phyloP scores from a whole-genome alignment of 75 land plant genomes.

The Isoetes taiwanensis region DNA sequence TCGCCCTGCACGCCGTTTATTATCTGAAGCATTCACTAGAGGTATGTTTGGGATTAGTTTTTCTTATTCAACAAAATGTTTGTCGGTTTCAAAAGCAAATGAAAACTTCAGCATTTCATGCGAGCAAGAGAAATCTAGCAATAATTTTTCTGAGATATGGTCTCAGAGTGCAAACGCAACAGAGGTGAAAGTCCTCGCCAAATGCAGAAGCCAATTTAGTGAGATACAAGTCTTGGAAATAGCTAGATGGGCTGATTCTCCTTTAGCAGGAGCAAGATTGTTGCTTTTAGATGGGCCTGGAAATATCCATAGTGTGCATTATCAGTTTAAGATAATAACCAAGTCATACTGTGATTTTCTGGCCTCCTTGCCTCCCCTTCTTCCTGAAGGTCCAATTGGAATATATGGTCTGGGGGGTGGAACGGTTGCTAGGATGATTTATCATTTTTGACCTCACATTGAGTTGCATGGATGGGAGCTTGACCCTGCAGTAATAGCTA shows the following conservation, averaged over 20 bases:
- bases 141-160: no score
- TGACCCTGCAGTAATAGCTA: slow-evolving; percentile 51
- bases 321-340: slow-evolving; percentile 33
- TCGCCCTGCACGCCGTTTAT: no score
- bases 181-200: slow-evolving; percentile 32
- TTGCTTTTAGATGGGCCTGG: slow-evolving; percentile 78
- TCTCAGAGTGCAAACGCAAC: no score
- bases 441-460: slow-evolving; percentile 36
- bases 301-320: slow-evolving; percentile 76
- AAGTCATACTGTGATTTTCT: slow-evolving; percentile 67
- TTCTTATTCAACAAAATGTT: no score
- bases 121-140: no score
- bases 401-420: slow-evolving; percentile 81
- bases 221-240: slow-evolving; percentile 57
- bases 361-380: slow-evolving; percentile 56
- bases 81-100: no score
- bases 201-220: slow-evolving; percentile 51
- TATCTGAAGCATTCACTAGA: no score
- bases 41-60: no score
- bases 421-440: slow-evolving; percentile 47
- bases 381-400: slow-evolving; percentile 59
- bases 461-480: slow-evolving; percentile 76
- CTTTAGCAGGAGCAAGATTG: slow-evolving; percentile 65
- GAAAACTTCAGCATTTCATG: no score
- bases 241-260: slow-evolving; percentile 54